Base-by-base conservation (phyloP, 345 rosid species). In the Sisymbrium irio region DNA sequence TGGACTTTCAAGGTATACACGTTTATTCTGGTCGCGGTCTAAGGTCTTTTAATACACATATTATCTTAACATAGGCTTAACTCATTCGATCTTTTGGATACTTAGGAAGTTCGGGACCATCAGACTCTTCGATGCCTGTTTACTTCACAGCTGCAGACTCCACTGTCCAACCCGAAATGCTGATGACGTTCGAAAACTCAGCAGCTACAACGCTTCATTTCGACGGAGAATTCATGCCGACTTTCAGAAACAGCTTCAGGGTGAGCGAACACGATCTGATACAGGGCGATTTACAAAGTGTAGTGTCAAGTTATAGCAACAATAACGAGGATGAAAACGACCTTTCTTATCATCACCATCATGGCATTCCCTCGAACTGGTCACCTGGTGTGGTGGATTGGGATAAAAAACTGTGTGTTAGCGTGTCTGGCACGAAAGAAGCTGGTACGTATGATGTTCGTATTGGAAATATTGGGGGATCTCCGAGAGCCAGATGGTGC, bases 401-500 rank as follows among this genome's bases (percentile, higher is more conserved):
- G 86, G 76, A 28, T 20, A 55, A 70, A 0, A 19, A 66, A 25
- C 53, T 79, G 53, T 3, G 65, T 40, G 39, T 87, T 15, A 28
- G 56, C 44, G 85, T 80, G 51, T 60, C 80, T 39, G 83, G 77
- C 5, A 15, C 73, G 28, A 72, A 71, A 27, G 12, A 79, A 33
- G 19, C 64, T 49, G 17, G 88, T 35, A 37, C 72, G 17, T 59
- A 53, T 4, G 54, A 75, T 62, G 67, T 77, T 53, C 76, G 36
- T 59, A 6, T 79, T 40, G 74, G 49, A 9, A 73, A 68, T 39
- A 65, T 64, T 9, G 53, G 37, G 50, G 67, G 79, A 44, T 75
- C 75, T 33, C 82, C 85, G 0, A 87, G 72, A 74, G 90, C 77
- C 7, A 71, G 86, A 15, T 89, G 98, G 98, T 82, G 88, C 67